Evolutionary conservation across 495 filamentous ascomycete genomes (phyloP), one percentile per base, ranked within the genome.

Genomic region (Lentithecium fluviatile): DNA sequence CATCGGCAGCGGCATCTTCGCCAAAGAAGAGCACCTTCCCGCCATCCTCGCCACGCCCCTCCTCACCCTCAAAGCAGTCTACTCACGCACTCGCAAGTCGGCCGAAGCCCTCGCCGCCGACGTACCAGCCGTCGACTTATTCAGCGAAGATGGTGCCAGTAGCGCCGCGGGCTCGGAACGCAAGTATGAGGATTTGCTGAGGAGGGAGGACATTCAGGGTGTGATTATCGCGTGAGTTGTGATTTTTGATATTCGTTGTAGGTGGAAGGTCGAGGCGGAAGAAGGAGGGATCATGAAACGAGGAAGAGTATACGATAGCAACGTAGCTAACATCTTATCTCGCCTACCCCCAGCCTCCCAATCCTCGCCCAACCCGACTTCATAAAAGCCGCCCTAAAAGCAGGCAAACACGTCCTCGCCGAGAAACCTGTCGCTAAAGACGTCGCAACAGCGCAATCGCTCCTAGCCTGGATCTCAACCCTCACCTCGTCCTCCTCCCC

Each of bases 361-460:
- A 88, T 88, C 68, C 60, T 73, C 15, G 70, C 71, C 29, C 85
- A 88, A 67, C 80, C 83, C 0, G 66, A 73, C 34, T 81, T 78
- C 64, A 84, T 87, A 70, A 75, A 81, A 65, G 74, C 76, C 32
- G 83, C 88, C 4, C 77, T 94, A 0, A 63, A 73, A 0, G 87
- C 88, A 0, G 84, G 86, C 21, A 94, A 94, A 64, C 88, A 91
- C 72, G 89, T 93, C 6, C 73, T 93, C 0, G 85, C 78, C n/a
- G 90, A 95, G 73, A 95, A 94, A 71, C 89, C 90, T 17, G 82
- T 93, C 38, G 88, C 88, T 0, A 79, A 81, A 65, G 83, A 90
- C 68, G 65, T 90, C 19, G 75, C 77, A 2, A 76, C 81, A 0
- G 89, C 86, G 8, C 75, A 77, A 37, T 77, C 83, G 26, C 78